Conservation (phyloP, 2,329 filamentous ascomycete species). For the Gnomoniopsis sp. region DNA sequence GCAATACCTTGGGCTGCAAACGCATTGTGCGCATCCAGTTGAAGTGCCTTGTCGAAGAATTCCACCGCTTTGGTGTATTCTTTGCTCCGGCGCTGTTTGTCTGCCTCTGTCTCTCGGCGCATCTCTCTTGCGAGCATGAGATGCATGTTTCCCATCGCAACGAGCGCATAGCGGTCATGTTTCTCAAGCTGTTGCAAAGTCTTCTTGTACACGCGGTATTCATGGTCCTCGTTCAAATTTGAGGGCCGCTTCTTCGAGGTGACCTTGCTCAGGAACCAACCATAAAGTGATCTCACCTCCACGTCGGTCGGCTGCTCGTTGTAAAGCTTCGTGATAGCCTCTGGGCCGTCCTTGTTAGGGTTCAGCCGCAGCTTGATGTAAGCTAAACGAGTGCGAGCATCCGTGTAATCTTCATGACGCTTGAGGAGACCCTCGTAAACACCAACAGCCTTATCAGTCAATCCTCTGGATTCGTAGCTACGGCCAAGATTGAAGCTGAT, state of each 20-base stretch:
- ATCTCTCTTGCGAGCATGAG: slow-evolving; percentile 87
- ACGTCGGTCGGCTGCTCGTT: slow-evolving; percentile 80
- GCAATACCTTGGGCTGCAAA: slow-evolving; percentile 95
- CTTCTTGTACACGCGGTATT: slow-evolving; percentile 94
- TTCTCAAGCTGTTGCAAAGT: slow-evolving; percentile 93
- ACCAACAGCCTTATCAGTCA: slow-evolving; percentile 78
- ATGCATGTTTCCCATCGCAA: slow-evolving; percentile 94
- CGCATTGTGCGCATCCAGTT: slow-evolving; percentile 91
- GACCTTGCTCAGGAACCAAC: slow-evolving; percentile 87
- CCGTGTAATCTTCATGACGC: slow-evolving; percentile 87
- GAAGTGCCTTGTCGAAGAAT: slow-evolving; percentile 96
- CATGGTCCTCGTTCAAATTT: slow-evolving; percentile 83
- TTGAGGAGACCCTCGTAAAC: slow-evolving; percentile 84
- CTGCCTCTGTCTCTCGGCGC: slow-evolving; percentile 82
- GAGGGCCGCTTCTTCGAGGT: slow-evolving; percentile 74
- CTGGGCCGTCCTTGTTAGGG: slow-evolving; percentile 81
- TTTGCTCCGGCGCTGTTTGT: slow-evolving; percentile 85
- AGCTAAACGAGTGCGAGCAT: slow-evolving; percentile 82
- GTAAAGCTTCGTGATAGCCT: slow-evolving; percentile 80
- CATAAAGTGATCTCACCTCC: slow-evolving; percentile 88
- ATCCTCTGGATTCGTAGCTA: slow-evolving; percentile 82
- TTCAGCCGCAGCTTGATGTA: slow-evolving; percentile 83
- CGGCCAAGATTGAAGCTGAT: slow-evolving; percentile 96
- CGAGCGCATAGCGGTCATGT: slow-evolving; percentile 94
- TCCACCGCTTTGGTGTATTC: slow-evolving; percentile 91